Conservation (phyloP, 257 asterid genomes). For the Capsicum chinense region DNA sequence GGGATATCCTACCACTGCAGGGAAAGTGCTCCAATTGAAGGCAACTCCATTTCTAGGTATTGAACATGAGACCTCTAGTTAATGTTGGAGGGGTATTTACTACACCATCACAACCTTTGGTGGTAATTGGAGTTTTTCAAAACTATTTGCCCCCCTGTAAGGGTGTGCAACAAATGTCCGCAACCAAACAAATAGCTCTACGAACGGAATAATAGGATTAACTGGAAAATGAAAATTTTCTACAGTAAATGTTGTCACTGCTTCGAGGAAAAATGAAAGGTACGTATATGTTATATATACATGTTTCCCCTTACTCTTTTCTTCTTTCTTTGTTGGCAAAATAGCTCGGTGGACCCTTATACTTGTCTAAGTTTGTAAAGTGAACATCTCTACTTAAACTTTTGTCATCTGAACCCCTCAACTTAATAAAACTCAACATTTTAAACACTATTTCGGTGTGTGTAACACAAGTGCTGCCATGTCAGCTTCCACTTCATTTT, state of each 20-base stretch:
- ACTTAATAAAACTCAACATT: too few relatives aligned
- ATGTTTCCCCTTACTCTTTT: not conserved
- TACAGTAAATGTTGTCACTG: not conserved
- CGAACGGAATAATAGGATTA: not conserved
- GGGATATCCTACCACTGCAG: not conserved
- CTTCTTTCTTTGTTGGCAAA: too few relatives aligned
- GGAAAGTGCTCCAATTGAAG: not conserved
- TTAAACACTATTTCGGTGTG: too few relatives aligned
- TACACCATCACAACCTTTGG: constrained; percentile 3
- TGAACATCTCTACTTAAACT: too few relatives aligned
- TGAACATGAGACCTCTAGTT: constrained; percentile 9
- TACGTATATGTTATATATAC: not conserved
- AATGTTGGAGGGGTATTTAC: not conserved
- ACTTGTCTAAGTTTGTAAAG: too few relatives aligned
- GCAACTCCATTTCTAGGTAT: not conserved
- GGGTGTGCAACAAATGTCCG: constrained; percentile 14
- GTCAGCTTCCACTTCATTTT: too few relatives aligned
- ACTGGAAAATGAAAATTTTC: not conserved
- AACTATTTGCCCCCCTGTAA: not conserved
- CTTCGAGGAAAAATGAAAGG: not conserved
- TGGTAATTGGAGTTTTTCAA: not conserved
- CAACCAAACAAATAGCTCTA: not conserved
- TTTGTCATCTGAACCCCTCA: too few relatives aligned
- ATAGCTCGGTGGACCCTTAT: too few relatives aligned
- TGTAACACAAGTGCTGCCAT: too few relatives aligned